These are phyloP conservation scores for Penicillium robsamsonii DNA, from an alignment of 495 filamentous ascomycete species.

Conservation along the genomic window DNA sequence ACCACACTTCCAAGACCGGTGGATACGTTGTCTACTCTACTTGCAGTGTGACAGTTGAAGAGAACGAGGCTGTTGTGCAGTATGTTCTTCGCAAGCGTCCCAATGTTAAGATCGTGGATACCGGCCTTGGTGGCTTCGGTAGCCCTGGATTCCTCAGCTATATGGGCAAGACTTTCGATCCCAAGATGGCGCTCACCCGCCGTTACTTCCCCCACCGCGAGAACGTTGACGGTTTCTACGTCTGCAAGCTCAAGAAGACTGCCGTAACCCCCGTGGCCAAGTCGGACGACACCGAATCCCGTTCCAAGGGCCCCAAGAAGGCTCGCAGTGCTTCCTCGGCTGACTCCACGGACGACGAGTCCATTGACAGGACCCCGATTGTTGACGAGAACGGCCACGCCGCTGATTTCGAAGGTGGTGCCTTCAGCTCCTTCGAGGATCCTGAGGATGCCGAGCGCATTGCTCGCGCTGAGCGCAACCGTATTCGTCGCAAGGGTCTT, in stretches of 20 bases:
- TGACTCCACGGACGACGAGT: slow-evolving; percentile 25
- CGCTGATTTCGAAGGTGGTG: slow-evolving; percentile 38
- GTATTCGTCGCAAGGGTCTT: slow-evolving; percentile 62
- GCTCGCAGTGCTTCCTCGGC: slow-evolving; percentile 19
- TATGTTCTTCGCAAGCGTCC: slow-evolving; percentile 88
- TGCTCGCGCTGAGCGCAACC: slow-evolving; percentile 55
- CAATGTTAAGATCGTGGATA: slow-evolving; percentile 91
- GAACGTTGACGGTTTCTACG: slow-evolving; percentile 98
- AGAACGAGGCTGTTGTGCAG: slow-evolving; percentile 90
- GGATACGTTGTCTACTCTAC: slow-evolving; percentile 95
- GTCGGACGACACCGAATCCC: slow-evolving; percentile 28
- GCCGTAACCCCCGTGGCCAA: slow-evolving; percentile 65
- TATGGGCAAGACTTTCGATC: slow-evolving; percentile 85
- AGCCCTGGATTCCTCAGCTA: slow-evolving; percentile 85
- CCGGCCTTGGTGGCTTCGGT: slow-evolving; percentile 82
- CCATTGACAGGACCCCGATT: slow-evolving; percentile 50
- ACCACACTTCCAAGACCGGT: slow-evolving; percentile 80
- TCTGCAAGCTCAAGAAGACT: slow-evolving; percentile 93
- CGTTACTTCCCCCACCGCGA: slow-evolving; percentile 92
- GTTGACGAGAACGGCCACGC: slow-evolving; percentile 37
- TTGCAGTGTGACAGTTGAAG: slow-evolving; percentile 86
- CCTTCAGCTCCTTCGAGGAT: slow-evolving; percentile 66
- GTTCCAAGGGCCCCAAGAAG: slow-evolving; percentile 13
- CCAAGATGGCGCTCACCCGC: slow-evolving; percentile 78
- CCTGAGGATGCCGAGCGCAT: slow-evolving; percentile 61